Evolutionary conservation across 23 red algal species (phyloP).

Genomic region (Gracilaria vermiculophylla): DNA sequence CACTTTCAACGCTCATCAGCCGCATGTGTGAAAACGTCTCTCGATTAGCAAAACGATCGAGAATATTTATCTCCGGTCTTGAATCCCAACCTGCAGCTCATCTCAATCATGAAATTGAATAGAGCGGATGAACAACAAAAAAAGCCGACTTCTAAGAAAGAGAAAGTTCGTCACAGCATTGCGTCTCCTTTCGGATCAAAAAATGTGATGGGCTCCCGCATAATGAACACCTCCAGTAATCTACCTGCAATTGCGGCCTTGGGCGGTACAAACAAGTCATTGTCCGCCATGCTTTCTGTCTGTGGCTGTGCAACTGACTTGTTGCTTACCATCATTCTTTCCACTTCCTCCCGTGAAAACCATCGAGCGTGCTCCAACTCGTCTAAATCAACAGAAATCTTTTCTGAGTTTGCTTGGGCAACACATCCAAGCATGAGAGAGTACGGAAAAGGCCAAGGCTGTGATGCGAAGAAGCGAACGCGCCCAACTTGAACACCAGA

Average conservation of each 20-base stretch:
- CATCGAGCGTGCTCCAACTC: conserved; percentile 71
- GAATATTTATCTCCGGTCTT: no score
- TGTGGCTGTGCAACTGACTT: not conserved
- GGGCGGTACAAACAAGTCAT: conserved; percentile 35
- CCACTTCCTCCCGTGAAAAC: conserved; percentile 61
- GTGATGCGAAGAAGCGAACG: conserved; percentile 61
- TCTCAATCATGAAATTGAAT: no score
- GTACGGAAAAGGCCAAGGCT: conserved; percentile 93
- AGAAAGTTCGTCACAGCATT: not conserved
- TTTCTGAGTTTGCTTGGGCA: conserved; percentile 37
- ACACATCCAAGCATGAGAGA: conserved; percentile 91
- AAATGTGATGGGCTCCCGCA: conserved; percentile 29
- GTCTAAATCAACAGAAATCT: conserved; percentile 66
- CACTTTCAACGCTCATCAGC: no score
- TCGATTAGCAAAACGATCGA: no score
- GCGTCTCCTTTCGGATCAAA: conserved; percentile 2
- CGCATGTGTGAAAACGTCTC: no score
- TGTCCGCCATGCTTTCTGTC: not conserved
- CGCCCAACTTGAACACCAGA: conserved; percentile 53
- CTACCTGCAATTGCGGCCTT: conserved; percentile 25
- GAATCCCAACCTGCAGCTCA: no score
- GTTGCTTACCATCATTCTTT: conserved; percentile 15
- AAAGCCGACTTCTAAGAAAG: no score
- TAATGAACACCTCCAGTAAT: conserved; percentile 18
- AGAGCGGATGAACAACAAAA: no score